These are phyloP conservation scores for Xylaria sp. DNA, from an alignment of 2,329 filamentous ascomycete genomes.

Conservation along the genomic window DNA sequence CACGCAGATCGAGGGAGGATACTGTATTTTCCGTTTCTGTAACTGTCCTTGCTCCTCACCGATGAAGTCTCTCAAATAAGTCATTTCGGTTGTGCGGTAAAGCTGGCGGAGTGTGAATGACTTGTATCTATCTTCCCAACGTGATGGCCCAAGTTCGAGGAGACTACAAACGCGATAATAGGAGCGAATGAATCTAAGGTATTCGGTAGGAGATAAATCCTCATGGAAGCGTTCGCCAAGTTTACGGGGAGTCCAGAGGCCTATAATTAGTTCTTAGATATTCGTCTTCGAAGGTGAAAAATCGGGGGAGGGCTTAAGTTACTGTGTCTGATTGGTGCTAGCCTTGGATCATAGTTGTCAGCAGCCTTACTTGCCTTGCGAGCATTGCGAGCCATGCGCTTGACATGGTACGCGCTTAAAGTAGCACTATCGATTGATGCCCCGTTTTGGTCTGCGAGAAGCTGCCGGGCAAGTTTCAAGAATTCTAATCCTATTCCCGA, in stretches of 20 bases:
- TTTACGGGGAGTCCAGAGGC: no score
- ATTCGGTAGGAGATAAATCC: neutral
- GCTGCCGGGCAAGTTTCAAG: neutral
- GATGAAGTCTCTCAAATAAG: neutral
- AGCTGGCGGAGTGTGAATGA: conserved; percentile 2
- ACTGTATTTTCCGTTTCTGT: no score
- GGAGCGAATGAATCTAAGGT: neutral
- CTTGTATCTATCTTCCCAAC: neutral
- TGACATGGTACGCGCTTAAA: neutral
- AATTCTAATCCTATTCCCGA: neutral
- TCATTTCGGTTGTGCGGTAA: neutral
- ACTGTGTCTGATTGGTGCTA: neutral
- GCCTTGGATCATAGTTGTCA: neutral
- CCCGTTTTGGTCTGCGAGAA: neutral
- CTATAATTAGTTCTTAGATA: no score
- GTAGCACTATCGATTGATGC: neutral
- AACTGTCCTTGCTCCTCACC: neutral
- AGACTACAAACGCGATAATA: neutral
- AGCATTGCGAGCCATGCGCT: conserved; percentile 1
- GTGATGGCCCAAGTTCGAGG: neutral
- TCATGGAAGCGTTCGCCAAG: no score
- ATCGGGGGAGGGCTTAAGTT: neutral
- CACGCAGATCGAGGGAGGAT: no score
- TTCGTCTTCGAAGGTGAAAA: no score
- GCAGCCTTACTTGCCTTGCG: neutral